Conservation (phyloP, 192 early-diverging fungal genomes). For the Backusella australiensis region DNA sequence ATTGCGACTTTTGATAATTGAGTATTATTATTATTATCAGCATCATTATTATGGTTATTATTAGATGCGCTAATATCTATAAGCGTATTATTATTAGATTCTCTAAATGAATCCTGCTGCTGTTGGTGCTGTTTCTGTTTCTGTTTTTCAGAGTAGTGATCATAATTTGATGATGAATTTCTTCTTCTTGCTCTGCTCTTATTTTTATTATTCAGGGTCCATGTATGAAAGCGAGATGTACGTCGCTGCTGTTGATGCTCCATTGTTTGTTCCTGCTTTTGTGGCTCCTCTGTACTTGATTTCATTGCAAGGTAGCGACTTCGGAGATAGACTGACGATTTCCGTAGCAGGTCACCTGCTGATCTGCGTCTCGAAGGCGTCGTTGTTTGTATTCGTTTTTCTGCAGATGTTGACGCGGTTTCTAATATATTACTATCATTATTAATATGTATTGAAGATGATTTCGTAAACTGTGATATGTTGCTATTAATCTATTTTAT, state of each 20-base stretch:
- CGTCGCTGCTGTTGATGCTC: not conserved
- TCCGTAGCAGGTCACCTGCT: not conserved
- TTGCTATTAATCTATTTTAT: not conserved
- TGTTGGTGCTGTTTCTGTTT: not conserved
- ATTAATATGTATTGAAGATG: not conserved
- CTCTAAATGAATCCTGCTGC: not conserved
- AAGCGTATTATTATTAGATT: not conserved
- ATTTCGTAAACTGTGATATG: not conserved
- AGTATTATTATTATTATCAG: not conserved
- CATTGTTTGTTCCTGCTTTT: not conserved
- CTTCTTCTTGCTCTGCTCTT: not conserved
- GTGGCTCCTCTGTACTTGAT: not conserved
- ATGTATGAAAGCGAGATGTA: slow-evolving; percentile 3
- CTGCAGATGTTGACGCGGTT: slow-evolving; percentile 1
- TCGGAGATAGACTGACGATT: slow-evolving; percentile 7
- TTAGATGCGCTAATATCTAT: not conserved
- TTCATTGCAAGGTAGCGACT: not conserved
- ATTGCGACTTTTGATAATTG: slow-evolving; percentile 27
- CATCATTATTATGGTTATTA: not conserved
- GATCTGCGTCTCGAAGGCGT: not conserved
- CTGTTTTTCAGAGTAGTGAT: not conserved
- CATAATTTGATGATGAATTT: not conserved
- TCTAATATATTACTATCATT: not conserved
- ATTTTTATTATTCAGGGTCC: slow-evolving; percentile 1
- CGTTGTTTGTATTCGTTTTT: slow-evolving; percentile 5